Base-by-base conservation (phyloP, 768 basidiomycete genomes). In the Podaxis mareebaensis region DNA sequence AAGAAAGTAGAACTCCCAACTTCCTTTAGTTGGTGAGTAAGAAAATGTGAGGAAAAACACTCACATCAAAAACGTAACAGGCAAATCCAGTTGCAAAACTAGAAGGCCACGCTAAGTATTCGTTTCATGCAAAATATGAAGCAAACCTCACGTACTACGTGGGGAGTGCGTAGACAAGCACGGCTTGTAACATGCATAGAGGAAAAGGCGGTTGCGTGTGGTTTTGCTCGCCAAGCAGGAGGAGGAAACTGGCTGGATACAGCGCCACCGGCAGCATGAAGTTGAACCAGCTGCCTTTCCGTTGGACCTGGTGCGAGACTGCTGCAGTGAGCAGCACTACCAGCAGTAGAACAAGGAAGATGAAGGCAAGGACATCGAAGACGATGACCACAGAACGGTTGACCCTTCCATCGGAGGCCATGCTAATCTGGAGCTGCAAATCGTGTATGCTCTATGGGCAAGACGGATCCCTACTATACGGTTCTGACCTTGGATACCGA, bases 161-260 rank as follows among this genome's bases (percentile, higher is more conserved):
- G 4, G 72, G 71, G 0, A 61, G 51, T n/a, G 72, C 66, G 44
- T 74, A 71, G 12, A 74, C 69, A n/a, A 73, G 56, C 3, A 64
- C 57, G 13, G 70, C 70, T 53, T 74, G 71, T 8, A 69, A 59
- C 13, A 73, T n/a, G 38, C 72, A 73, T 3, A 69, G 17, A 8
- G 67, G 70, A 44, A 63, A 67, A 6, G 69, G 67, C n/a, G 68
- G 70, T 22, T 68, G 55, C 10, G 65, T 65, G 24, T 69, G 70
- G 38, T 53, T 57, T 56, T 72, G 73, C 13, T 63, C 49, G 3
- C 72, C 69, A 44, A 72, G 57, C 8, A 69, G 60, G 48, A 75
- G 62, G 7, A 72, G 52, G 51, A 67, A 72, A 17, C 70, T 64
- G 26, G 69, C 30, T 17, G 65, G 69, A 58, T 71, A 74, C 1